phyloP scores from a whole-genome alignment of 2,329 filamentous ascomycete species.

The Plectosphaerella plurivora region DNA sequence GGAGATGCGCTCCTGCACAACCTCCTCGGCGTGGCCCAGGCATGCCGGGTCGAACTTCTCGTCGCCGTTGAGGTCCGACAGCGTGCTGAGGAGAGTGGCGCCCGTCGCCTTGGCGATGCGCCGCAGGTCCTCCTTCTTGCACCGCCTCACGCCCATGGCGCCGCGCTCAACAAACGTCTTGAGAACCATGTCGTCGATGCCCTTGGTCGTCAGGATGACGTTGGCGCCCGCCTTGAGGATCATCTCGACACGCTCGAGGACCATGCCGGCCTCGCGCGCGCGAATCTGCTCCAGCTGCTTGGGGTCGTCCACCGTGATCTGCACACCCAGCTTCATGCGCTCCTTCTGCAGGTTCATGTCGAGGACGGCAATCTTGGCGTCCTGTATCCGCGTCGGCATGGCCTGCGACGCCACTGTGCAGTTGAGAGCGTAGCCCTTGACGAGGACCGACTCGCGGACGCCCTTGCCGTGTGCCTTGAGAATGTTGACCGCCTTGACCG shows the following conservation, averaged over 20 bases:
- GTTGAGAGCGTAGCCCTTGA: slow-evolving; percentile 97
- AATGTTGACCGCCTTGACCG: slow-evolving; percentile 98
- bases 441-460: slow-evolving; percentile 77
- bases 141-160: slow-evolving; percentile 91
- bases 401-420: slow-evolving; percentile 98
- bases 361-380: slow-evolving; percentile 93
- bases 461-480: slow-evolving; percentile 98
- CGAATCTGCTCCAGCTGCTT: slow-evolving; percentile 97
- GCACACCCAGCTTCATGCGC: slow-evolving; percentile 97
- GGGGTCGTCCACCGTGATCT: slow-evolving; percentile 96
- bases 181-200: slow-evolving; percentile 91
- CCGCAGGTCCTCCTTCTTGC: slow-evolving; percentile 97
- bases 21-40: slow-evolving; percentile 88
- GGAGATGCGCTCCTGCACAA: slow-evolving; percentile 96
- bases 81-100: slow-evolving; percentile 84
- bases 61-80: slow-evolving; percentile 95
- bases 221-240: slow-evolving; percentile 97
- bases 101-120: slow-evolving; percentile 95
- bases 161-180: slow-evolving; percentile 94
- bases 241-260: slow-evolving; percentile 92
- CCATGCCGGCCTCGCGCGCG: slow-evolving; percentile 85
- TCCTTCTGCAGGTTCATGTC: slow-evolving; percentile 99
- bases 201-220: slow-evolving; percentile 94
- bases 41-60: slow-evolving; percentile 92
- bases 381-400: slow-evolving; percentile 87